Evolutionary conservation across 495 filamentous ascomycete genomes (phyloP).

Genomic region (Pyrenopolyporus hunteri): DNA sequence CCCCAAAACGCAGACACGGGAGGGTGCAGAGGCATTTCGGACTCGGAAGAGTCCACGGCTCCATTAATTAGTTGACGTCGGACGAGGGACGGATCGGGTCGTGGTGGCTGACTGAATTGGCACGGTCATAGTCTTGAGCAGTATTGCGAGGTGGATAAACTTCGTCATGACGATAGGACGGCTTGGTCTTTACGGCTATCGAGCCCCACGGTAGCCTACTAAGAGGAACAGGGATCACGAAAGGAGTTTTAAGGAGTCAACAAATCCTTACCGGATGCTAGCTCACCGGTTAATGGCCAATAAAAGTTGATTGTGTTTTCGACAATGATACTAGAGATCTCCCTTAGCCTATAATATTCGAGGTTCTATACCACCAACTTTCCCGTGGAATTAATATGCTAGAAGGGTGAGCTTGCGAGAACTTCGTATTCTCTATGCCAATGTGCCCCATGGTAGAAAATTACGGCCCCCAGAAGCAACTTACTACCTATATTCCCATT

Average conservation of each 20-base stretch:
- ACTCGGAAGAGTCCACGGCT: constrained; percentile 17
- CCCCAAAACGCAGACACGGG: constrained; percentile 10
- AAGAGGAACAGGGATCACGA: constrained; percentile 30
- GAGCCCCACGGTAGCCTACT: constrained; percentile 20
- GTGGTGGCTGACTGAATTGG: constrained; percentile 14
- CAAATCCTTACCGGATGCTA: constrained; percentile 15
- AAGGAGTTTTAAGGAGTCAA: constrained; percentile 38
- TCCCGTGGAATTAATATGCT: background rate
- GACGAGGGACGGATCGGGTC: constrained; percentile 26
- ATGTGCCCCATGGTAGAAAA: background rate
- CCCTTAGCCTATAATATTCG: constrained; percentile 2
- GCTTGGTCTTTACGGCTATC: constrained; percentile 31
- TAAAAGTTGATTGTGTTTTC: constrained; percentile 38
- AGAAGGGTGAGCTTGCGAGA: background rate
- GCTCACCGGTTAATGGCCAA: constrained; percentile 31
- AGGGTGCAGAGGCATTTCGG: constrained; percentile 25
- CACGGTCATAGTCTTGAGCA: constrained; percentile 18
- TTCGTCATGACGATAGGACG: constrained; percentile 20
- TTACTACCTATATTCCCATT: background rate
- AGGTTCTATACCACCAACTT: background rate
- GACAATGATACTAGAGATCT: constrained; percentile 9
- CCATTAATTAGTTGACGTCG: constrained; percentile 36
- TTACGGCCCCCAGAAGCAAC: background rate
- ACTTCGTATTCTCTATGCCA: background rate
- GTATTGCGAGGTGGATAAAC: constrained; percentile 18